Base-by-base conservation (phyloP, 1,284 basidiomycete genomes). In the Gymnopus androsaceus region DNA sequence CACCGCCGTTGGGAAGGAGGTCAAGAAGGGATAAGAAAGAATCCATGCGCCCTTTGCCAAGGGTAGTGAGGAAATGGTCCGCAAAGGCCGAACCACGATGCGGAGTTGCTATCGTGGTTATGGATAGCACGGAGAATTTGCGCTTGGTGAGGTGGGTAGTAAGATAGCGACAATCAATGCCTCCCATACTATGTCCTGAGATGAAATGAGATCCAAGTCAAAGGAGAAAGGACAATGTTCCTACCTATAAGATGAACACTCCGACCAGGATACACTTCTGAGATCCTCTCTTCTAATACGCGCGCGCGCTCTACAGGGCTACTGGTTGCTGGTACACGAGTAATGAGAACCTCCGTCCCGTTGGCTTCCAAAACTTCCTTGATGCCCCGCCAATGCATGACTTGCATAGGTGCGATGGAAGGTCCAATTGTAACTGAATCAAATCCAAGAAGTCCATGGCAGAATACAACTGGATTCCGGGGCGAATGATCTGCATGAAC, bases 301-400 rank as follows among this genome's bases (percentile, higher is more conserved):
- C 85, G 84, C 1, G 95, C 95, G 50, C 95, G 82, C 59, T 96
- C 92, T 57, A 88, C 76, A 31, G 93, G 91, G 21, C 87, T 88
- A 61, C 88, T 90, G 1, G 92, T 96, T 0, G 95, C 94, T 0
- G 95, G 94, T 0, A 98, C 95, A 28, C 92, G 85, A 0, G 93
- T 92, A 62, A 97, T 91, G 63, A 98, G 80, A 30, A 97, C 92
- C 68, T 98, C 90, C n/a, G 83, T 83, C 15, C 93, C 95, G 66
- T 90, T 93, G 25, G 87, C 81, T 66, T 95, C 88, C 8, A 98
- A 79, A 6, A 90, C 92, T 67, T 97, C 92, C 64, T 89, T 88
- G 61, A 98, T 95, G 3, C 95, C 95, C 36, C 95, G 83, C 95
- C 95, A 98, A 69, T 98, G 94, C 4, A 87, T 82, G 46, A 98